phyloP scores from a whole-genome alignment of 371 early-diverging fungal genomes.

The Actinomortierella wolfii region DNA sequence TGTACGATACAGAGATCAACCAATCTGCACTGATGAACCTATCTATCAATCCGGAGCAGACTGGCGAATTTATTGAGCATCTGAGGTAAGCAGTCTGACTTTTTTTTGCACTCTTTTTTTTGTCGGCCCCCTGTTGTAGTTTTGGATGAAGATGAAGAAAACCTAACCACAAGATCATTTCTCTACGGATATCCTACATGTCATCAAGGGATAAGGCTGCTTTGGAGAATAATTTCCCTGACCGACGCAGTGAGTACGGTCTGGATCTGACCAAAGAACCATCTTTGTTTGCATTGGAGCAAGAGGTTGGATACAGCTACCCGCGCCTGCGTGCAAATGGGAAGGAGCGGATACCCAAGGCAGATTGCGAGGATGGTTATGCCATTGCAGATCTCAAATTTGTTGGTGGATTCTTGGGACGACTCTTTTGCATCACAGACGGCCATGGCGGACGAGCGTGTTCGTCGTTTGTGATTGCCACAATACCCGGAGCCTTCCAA shows the following conservation, averaged over 20 bases:
- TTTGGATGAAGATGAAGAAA: not conserved
- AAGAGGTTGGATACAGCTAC: conserved; percentile 69
- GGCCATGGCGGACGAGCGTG: conserved; percentile 72
- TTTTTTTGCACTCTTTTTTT: not conserved
- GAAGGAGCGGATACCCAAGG: conserved; percentile 60
- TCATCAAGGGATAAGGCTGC: conserved; percentile 17
- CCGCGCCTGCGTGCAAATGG: conserved; percentile 63
- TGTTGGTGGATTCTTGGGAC: conserved; percentile 47
- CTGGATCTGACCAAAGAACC: conserved; percentile 32
- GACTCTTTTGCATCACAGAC: conserved; percentile 65
- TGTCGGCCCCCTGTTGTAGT: not conserved
- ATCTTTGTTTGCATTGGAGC: conserved; percentile 58
- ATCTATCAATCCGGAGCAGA: conserved; percentile 29
- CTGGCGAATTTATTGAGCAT: conserved; percentile 35
- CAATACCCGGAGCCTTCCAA: conserved; percentile 57
- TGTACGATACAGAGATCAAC: conserved; percentile 37
- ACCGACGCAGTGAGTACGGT: conserved; percentile 30
- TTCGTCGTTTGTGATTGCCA: conserved; percentile 62
- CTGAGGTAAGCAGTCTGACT: conserved; percentile 12
- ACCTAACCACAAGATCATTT: not conserved
- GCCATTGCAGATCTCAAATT: conserved; percentile 57
- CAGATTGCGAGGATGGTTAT: conserved; percentile 66
- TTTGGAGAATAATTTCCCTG: conserved; percentile 32
- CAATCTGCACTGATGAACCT: conserved; percentile 36
- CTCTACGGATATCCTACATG: not conserved